phyloP scores from a whole-genome alignment of 164 flowering plant genomes.

The Nymphaea colorata region DNA sequence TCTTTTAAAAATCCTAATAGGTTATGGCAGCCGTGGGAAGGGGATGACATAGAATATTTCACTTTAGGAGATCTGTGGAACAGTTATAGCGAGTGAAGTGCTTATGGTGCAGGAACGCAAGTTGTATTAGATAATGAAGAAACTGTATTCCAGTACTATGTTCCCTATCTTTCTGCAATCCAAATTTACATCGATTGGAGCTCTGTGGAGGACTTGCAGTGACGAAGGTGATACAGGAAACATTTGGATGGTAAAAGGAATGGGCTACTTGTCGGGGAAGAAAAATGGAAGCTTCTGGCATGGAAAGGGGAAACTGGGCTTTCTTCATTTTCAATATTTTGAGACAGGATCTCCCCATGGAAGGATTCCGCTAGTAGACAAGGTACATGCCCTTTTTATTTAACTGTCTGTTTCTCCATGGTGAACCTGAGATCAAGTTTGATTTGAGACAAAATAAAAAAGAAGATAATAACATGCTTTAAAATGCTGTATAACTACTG shows the following conservation, averaged over 20 bases:
- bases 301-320: conserved; percentile 26
- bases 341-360: conserved; percentile 34
- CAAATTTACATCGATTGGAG: conserved; percentile 8
- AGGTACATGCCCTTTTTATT: conserved; percentile 18
- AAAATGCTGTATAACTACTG: too few relatives aligned
- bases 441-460: too few relatives aligned
- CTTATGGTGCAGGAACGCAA: conserved; percentile 31
- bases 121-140: conserved; percentile 16
- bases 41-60: conserved; percentile 28
- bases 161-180: conserved; percentile 12
- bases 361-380: conserved; percentile 40
- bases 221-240: neutral
- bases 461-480: too few relatives aligned
- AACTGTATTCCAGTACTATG: conserved; percentile 13
- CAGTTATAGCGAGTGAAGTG: conserved; percentile 42
- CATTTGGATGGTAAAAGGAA: conserved; percentile 11
- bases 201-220: conserved; percentile 7
- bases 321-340: conserved; percentile 34
- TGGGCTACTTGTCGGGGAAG: too few relatives aligned
- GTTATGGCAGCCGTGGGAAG: conserved; percentile 23
- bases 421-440: too few relatives aligned
- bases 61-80: conserved; percentile 37
- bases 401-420: neutral
- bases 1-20: conserved; percentile 17
- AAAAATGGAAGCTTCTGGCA: conserved; percentile 12